Conservation (phyloP, 2,329 filamentous ascomycete species). For the Phyllosticta citrichinensis region DNA sequence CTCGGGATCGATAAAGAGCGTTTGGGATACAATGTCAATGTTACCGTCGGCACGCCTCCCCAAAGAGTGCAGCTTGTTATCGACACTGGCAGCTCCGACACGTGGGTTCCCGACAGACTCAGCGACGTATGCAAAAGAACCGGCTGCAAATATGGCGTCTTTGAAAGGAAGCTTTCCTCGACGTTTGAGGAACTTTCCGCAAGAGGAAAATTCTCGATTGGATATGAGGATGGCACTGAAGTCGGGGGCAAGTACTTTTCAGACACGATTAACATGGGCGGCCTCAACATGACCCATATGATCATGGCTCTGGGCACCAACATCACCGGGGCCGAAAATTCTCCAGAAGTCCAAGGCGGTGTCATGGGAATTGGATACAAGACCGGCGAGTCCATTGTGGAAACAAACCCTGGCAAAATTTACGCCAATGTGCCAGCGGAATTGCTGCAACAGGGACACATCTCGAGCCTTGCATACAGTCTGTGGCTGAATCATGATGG, state of each 20-base stretch:
- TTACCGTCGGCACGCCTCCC: conserved; percentile 11
- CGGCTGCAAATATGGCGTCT: background rate
- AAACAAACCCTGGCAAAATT: too few relatives aligned
- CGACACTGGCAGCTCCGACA: conserved; percentile 9
- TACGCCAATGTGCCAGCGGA: conserved; percentile 63
- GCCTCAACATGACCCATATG: conserved; percentile 5
- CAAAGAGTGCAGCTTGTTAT: conserved; percentile 4
- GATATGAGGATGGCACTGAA: conserved; percentile 8
- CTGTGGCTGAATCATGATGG: conserved; percentile 41
- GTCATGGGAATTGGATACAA: conserved; percentile 9
- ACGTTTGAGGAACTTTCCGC: conserved; percentile 3
- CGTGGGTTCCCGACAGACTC: conserved; percentile 2
- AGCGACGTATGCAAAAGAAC: background rate
- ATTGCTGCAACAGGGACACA: conserved; percentile 50
- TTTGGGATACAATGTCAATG: conserved; percentile 8
- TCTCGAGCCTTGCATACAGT: conserved; percentile 60
- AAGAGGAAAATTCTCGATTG: background rate
- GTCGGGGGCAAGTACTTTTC: conserved; percentile 3
- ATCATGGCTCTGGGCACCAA: conserved; percentile 5
- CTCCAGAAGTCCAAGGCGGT: background rate
- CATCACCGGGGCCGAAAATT: background rate
- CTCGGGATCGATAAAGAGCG: background rate
- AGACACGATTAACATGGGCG: conserved; percentile 3
- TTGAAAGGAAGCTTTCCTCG: background rate
- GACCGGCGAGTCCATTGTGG: background rate